Conservation (phyloP, 1,139 yeast genomes). For the Geotrichum carabidarum region DNA sequence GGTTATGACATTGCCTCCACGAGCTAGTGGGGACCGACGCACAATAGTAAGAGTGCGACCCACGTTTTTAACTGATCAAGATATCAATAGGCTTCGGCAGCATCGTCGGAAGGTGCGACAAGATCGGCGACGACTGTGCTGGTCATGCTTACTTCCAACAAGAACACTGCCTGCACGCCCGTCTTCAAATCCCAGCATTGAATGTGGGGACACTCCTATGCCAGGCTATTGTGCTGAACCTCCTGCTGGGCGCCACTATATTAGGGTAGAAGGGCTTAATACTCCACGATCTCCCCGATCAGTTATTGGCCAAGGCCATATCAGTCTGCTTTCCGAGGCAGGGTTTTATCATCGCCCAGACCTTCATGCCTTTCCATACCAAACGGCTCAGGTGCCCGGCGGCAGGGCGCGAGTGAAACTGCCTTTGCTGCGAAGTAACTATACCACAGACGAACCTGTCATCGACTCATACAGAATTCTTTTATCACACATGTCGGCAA, state of each 20-base stretch:
- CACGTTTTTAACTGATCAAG: constrained; percentile 2
- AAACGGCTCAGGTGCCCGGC: neutral
- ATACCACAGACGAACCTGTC: constrained; percentile 6
- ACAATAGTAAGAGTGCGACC: constrained; percentile 8
- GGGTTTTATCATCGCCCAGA: constrained; percentile 1
- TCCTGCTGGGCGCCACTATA: neutral
- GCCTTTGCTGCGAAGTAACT: constrained; percentile 1
- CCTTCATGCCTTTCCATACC: neutral
- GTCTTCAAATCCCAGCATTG: neutral
- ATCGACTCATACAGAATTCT: constrained; percentile 10
- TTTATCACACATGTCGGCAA: constrained; percentile 13
- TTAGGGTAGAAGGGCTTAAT: constrained; percentile 15
- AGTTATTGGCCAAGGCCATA: neutral
- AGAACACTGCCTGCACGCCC: neutral
- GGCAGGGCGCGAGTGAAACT: neutral
- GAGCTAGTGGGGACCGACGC: constrained; percentile 3
- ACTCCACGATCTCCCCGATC: constrained; percentile 9
- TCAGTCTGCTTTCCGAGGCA: neutral
- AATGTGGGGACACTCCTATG: neutral
- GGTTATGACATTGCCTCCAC: neutral
- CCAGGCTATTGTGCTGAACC: neutral
- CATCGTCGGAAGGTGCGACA: constrained; percentile 10
- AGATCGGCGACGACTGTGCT: constrained; percentile 11
- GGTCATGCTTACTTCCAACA: constrained; percentile 1
- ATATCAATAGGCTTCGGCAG: constrained; percentile 6